Evolutionary conservation across 176 grass and related monocot genomes (phyloP), one percentile per base, ranked within the genome.

Genomic region (Tillandsia leiboldiana): DNA sequence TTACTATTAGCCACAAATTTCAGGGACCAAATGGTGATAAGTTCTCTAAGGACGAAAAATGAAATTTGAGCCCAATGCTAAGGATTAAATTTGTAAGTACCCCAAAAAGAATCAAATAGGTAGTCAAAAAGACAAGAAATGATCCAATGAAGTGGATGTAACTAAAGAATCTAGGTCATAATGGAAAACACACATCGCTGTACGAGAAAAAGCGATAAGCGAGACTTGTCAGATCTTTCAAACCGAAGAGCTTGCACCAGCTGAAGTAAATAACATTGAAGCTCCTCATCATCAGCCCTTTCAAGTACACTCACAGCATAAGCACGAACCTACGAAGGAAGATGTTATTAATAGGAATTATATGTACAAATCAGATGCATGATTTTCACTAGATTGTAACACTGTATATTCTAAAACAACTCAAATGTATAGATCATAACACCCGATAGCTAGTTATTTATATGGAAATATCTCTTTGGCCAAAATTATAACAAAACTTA

Each of bases 161-260:
- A 48, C 28, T 28, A 23, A 62, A 70, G 26, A 52, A 12, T 27
- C 48, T 27, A 73, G 33, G 63, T 63, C 78, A 49, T 52, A 42
- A 63, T 66, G 42, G 65, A 74, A 12, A 51, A 66, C 77, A 23
- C 90, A 99, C 94, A 86, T n/a, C 87, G 89, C 49, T 93, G 86
- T 51, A 99, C 89, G 67, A 97, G 94, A 81, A 97, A 97, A 65
- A 82, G 74, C 70, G 94, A 78, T 42, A 99, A 75, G 51, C 84
- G 77, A 85, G 94, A 93, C 48, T 99, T 90, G 73, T 99, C 94
- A 13, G 84, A 90, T 99, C 84, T 87, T 71, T 99, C 94, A 82
- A 99, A 99, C 64, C 89, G 89, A 82, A 99, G 89, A 79, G 94
- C 94, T 86, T 99, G 94, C 42, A 99, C 94, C 54, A 99, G 65